phyloP scores from a whole-genome alignment of 2,329 filamentous ascomycete genomes.

The Byssothecium circinans region DNA sequence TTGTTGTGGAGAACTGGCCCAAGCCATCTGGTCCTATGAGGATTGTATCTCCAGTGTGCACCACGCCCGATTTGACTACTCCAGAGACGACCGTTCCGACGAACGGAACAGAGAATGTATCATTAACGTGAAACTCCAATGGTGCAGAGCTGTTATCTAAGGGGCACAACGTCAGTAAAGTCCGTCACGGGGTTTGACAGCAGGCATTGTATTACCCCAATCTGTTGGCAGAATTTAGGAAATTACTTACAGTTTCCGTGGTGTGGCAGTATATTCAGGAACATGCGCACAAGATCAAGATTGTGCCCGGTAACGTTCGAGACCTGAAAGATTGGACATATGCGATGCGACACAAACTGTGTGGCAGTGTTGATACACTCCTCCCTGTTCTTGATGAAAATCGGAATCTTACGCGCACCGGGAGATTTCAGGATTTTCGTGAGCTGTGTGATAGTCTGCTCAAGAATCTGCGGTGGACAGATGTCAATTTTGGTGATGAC shows the following conservation, averaged over 20 bases:
- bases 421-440: constrained; percentile 92
- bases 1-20: constrained; percentile 85
- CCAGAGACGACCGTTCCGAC: constrained; percentile 95
- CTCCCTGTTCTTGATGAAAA: constrained; percentile 89
- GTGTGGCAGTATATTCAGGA: constrained; percentile 92
- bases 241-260: constrained; percentile 72
- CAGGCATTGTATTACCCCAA: too few species aligned
- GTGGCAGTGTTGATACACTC: constrained; percentile 94
- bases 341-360: constrained; percentile 91
- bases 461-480: constrained; percentile 90
- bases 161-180: too few species aligned
- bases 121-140: constrained; percentile 94
- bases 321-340: constrained; percentile 96
- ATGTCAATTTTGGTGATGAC: constrained; percentile 98
- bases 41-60: constrained; percentile 88
- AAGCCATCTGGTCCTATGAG: constrained; percentile 88
- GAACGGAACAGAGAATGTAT: constrained; percentile 97
- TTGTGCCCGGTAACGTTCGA: constrained; percentile 96
- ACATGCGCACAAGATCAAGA: constrained; percentile 85
- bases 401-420: constrained; percentile 90
- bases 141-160: constrained; percentile 75
- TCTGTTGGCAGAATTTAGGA: too few species aligned
- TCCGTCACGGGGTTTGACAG: too few species aligned
- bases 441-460: constrained; percentile 89
- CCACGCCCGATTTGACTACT: constrained; percentile 79